These are phyloP conservation scores for Mycena capillaripes DNA, from an alignment of 768 basidiomycete species.

Conservation along the genomic window DNA sequence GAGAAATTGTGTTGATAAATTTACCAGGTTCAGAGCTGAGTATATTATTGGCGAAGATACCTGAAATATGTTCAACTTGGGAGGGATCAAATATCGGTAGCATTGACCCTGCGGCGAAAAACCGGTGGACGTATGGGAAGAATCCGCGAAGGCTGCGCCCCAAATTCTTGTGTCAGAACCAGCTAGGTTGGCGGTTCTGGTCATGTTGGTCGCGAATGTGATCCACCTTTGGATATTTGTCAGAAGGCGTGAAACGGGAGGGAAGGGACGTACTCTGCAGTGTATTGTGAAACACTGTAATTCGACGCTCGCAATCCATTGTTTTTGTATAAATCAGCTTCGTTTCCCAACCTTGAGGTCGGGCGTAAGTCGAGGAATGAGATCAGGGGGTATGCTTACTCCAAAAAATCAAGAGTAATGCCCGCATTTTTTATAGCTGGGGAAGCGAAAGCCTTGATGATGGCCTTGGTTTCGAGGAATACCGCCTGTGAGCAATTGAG, in stretches of 20 bases:
- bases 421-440: constrained; percentile 52
- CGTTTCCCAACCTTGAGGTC: constrained; percentile 62
- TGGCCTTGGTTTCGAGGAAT: constrained; percentile 61
- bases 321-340: constrained; percentile 67
- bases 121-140: constrained; percentile 59
- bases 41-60: constrained; percentile 66
- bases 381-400: constrained; percentile 38
- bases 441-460: constrained; percentile 63
- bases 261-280: constrained; percentile 58
- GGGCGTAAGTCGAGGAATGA: neutral
- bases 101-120: constrained; percentile 82
- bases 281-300: constrained; percentile 61
- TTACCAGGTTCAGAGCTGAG: constrained; percentile 61
- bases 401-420: constrained; percentile 68
- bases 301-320: constrained; percentile 57
- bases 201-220: constrained; percentile 63
- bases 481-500: constrained; percentile 43
- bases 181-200: constrained; percentile 53
- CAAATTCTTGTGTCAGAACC: constrained; percentile 60
- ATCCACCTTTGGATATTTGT: constrained; percentile 60
- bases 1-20: constrained; percentile 71
- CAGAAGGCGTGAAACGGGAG: neutral
- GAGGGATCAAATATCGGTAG: no score
- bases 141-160: constrained; percentile 64
- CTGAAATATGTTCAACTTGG: no score